Evolutionary conservation across 345 rosid genomes (phyloP).

Genomic region (Lagerstroemia speciosa): DNA sequence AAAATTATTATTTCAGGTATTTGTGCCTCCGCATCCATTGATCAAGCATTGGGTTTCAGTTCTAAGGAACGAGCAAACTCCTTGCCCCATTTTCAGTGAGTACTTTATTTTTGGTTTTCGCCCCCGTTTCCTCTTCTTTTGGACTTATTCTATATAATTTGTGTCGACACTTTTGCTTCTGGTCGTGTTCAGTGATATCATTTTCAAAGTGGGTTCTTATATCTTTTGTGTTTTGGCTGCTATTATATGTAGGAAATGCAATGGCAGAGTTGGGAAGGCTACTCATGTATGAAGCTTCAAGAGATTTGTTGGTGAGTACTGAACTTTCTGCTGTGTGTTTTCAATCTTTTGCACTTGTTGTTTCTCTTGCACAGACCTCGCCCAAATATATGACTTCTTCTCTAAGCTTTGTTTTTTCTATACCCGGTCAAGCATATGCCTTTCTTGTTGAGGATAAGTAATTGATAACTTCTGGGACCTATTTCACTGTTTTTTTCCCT

Average conservation of each 20-base stretch:
- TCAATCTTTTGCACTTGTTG: too few species aligned
- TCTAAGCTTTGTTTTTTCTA: neutral
- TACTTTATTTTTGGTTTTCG: constrained; percentile 1
- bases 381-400: too few species aligned
- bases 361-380: neutral
- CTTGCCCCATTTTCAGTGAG: constrained; percentile 74
- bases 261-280: constrained; percentile 91
- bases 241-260: constrained; percentile 48
- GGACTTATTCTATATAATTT: too few species aligned
- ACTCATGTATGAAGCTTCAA: constrained; percentile 78
- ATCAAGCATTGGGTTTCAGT: constrained; percentile 95
- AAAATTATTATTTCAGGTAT: constrained; percentile 33
- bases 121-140: too few species aligned
- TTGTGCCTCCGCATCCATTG: constrained; percentile 89
- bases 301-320: constrained; percentile 74
- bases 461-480: too few species aligned
- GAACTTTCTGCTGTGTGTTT: neutral
- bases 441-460: too few species aligned
- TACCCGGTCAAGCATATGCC: too few species aligned
- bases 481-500: too few species aligned
- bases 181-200: neutral
- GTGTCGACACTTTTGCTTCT: neutral
- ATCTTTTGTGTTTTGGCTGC: neutral
- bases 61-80: constrained; percentile 76
- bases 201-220: neutral